phyloP scores from a whole-genome alignment of 2,329 filamentous ascomycete species.

The Colletotrichum sp. region DNA sequence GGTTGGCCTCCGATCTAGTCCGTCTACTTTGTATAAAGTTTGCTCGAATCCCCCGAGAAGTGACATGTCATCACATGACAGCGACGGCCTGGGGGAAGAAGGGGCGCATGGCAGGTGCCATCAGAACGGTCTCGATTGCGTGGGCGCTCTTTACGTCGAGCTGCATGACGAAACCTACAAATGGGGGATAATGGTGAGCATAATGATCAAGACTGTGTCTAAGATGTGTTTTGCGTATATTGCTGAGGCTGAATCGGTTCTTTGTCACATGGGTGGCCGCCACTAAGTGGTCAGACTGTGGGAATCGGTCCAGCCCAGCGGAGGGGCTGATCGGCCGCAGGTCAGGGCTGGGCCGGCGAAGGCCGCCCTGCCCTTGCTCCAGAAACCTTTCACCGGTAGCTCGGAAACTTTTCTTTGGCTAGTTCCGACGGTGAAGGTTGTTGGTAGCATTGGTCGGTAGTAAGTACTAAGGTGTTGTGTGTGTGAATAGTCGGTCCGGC shows the following conservation, averaged over 20 bases:
- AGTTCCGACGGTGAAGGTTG: neutral
- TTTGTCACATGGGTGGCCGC: conserved; percentile 4
- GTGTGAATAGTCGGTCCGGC: neutral
- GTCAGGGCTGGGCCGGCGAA: neutral
- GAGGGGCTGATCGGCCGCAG: neutral
- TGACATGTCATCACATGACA: neutral
- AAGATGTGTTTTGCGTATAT: neutral
- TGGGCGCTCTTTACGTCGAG: conserved; percentile 9
- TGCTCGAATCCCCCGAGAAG: neutral
- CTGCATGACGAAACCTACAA: conserved; percentile 9
- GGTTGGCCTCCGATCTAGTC: neutral
- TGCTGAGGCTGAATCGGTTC: neutral
- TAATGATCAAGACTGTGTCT: neutral
- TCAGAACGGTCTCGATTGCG: neutral
- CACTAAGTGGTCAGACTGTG: conserved; percentile 7
- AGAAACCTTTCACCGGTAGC: neutral
- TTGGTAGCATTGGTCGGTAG: neutral
- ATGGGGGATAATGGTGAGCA: neutral
- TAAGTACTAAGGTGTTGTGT: neutral
- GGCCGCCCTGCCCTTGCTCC: neutral
- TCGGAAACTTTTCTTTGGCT: neutral
- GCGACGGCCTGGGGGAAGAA: neutral
- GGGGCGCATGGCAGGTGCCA: neutral
- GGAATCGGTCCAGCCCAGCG: neutral
- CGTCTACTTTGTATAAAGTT: neutral